A percentile compares a stretch with the other conserved stretches of the same genome.
phyloP scores from a whole-genome alignment of 2,329 filamentous ascomycete species.

The Zopfia rhizophila region DNA sequence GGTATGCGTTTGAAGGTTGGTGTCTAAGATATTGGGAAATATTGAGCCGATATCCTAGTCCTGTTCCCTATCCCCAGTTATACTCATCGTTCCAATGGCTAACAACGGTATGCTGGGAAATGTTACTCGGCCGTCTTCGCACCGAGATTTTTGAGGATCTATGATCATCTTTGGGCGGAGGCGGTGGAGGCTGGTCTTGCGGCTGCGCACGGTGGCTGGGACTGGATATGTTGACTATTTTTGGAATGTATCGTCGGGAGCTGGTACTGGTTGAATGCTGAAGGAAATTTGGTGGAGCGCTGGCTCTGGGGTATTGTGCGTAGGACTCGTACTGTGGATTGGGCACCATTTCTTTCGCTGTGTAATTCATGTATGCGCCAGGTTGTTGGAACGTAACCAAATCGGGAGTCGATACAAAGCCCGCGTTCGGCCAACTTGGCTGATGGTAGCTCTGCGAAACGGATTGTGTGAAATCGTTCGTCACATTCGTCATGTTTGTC shows the following conservation, averaged over 20 bases:
- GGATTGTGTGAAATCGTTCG: slow-evolving; percentile 44
- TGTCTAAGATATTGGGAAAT: no score
- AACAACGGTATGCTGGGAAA: slow-evolving; percentile 47
- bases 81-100: slow-evolving; percentile 48
- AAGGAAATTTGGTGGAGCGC: slow-evolving; percentile 48
- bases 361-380: slow-evolving; percentile 43
- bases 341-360: slow-evolving; percentile 43
- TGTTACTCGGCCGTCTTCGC: slow-evolving; percentile 48
- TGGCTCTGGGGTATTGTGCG: slow-evolving; percentile 46
- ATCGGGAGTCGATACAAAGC: slow-evolving; percentile 48
- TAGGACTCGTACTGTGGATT: slow-evolving; percentile 24
- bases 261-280: slow-evolving; percentile 36
- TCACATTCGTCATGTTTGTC: slow-evolving; percentile 41
- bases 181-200: slow-evolving; percentile 44
- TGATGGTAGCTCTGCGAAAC: slow-evolving; percentile 43
- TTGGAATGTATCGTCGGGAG: slow-evolving; percentile 46
- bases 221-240: slow-evolving; percentile 47
- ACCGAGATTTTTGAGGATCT: slow-evolving; percentile 48
- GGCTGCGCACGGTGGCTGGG: slow-evolving; percentile 37
- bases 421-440: slow-evolving; percentile 44
- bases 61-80: slow-evolving; percentile 50
- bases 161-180: slow-evolving; percentile 49
- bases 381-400: slow-evolving; percentile 46
- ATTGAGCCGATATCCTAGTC: no score
- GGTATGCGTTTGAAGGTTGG: slow-evolving; percentile 2